phyloP scores from a whole-genome alignment of 352 stramenopile genomes.

The Pythium grandisporangium region DNA sequence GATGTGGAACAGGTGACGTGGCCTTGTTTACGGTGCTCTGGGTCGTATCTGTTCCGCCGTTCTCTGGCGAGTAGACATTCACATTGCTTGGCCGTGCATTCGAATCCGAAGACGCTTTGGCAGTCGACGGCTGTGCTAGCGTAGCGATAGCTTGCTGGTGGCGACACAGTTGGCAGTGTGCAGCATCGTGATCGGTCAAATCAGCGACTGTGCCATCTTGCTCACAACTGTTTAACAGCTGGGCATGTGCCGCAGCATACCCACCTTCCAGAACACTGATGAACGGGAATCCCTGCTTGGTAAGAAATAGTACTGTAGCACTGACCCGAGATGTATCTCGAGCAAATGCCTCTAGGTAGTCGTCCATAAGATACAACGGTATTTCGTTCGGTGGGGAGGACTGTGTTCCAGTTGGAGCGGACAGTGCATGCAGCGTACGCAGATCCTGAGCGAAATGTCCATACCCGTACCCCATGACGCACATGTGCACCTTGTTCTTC shows the following conservation, averaged over 20 bases:
- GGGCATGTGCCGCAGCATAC: constrained; percentile 46
- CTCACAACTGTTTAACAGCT: constrained; percentile 27
- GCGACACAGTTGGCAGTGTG: constrained; percentile 46
- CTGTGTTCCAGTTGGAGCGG: no score
- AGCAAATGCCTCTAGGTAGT: constrained; percentile 56
- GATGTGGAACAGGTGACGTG: no score
- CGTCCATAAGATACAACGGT: constrained; percentile 38
- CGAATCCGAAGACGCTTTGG: background rate
- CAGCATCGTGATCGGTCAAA: constrained; percentile 62
- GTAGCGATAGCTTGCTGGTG: constrained; percentile 28
- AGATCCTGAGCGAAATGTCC: constrained; percentile 53
- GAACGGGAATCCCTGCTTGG: constrained; percentile 60
- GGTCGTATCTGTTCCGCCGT: no score
- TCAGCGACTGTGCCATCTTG: constrained; percentile 51
- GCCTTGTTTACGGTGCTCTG: no score
- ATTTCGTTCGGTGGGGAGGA: constrained; percentile 5
- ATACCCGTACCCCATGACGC: constrained; percentile 75
- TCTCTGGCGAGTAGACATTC: no score
- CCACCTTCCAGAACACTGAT: constrained; percentile 71
- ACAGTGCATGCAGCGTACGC: constrained; percentile 13
- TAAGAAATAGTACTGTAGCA: constrained; percentile 57
- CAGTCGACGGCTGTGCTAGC: background rate
- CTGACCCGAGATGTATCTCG: constrained; percentile 62
- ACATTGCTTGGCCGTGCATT: no score
- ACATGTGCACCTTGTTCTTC: constrained; percentile 61